These are phyloP conservation scores for Xylaria palmicola DNA, from an alignment of 495 filamentous ascomycete species.

Conservation along the genomic window DNA sequence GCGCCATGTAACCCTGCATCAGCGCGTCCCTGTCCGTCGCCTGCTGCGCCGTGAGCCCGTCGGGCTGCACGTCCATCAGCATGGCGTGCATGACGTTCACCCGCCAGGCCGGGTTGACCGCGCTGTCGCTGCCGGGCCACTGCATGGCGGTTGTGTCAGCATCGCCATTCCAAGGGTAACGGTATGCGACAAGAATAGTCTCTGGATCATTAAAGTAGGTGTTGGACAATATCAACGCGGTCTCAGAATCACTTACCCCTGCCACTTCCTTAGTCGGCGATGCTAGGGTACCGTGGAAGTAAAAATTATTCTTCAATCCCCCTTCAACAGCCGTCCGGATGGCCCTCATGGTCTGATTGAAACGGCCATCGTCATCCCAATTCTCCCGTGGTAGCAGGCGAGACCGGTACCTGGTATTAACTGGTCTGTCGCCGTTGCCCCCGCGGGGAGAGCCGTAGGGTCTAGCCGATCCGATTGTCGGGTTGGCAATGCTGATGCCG, in stretches of 20 bases:
- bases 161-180: neutral
- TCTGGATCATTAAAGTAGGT: too few species aligned
- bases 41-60: conserved; percentile 22
- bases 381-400: conserved; percentile 53
- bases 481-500: conserved; percentile 33
- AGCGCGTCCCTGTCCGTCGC: neutral
- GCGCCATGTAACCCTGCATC: conserved; percentile 16
- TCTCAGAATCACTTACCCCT: conserved; percentile 12
- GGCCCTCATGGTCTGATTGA: conserved; percentile 47
- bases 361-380: conserved; percentile 43
- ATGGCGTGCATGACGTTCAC: conserved; percentile 53
- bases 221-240: too few species aligned
- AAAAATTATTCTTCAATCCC: conserved; percentile 37
- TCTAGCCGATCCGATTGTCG: conserved; percentile 12
- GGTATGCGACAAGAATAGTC: too few species aligned
- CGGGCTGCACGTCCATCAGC: conserved; percentile 34
- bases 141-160: neutral
- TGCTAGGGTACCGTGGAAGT: conserved; percentile 47
- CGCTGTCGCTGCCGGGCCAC: conserved; percentile 40
- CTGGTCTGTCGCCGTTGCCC: conserved; percentile 32
- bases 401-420: conserved; percentile 35
- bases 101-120: conserved; percentile 58
- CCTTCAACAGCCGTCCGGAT: conserved; percentile 50
- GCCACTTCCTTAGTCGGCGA: conserved; percentile 30
- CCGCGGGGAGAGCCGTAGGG: conserved; percentile 21